Evolutionary conservation across 768 basidiomycete genomes (phyloP).

Genomic region (Plicaturopsis crispa): DNA sequence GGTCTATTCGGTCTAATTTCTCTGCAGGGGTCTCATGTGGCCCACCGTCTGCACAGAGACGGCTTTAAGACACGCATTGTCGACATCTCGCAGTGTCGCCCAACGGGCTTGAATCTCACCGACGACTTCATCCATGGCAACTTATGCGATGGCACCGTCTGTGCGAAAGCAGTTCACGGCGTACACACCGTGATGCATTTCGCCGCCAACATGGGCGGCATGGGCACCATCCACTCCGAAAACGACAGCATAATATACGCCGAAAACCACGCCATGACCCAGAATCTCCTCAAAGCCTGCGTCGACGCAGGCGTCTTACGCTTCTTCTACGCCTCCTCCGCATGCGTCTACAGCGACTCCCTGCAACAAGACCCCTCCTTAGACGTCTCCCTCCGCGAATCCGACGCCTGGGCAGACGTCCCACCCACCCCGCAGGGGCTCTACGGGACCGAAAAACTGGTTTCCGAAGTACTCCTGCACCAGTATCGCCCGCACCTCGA

Average conservation of each 20-base stretch:
- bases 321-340: constrained; percentile 52
- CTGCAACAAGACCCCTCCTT: constrained; percentile 24
- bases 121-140: constrained; percentile 35
- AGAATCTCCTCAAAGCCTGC: constrained; percentile 35
- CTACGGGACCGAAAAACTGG: constrained; percentile 53
- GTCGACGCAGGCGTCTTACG: constrained; percentile 27
- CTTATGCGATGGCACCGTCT: constrained; percentile 35
- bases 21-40: constrained; percentile 44
- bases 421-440: constrained; percentile 43
- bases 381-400: constrained; percentile 39
- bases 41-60: constrained; percentile 23
- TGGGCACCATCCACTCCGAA: constrained; percentile 48
- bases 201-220: constrained; percentile 58
- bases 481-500: constrained; percentile 23
- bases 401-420: constrained; percentile 30
- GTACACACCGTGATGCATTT: constrained; percentile 45
- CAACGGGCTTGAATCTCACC: constrained; percentile 15
- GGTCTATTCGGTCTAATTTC: constrained; percentile 1
- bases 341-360: constrained; percentile 46
- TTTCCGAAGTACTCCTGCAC: constrained; percentile 36
- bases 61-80: constrained; percentile 33
- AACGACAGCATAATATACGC: constrained; percentile 44
- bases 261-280: constrained; percentile 43
- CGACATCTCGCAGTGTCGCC: constrained; percentile 25
- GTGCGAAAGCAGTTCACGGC: constrained; percentile 27